Percentiles rank a stretch among this genome's conserved stretches.
phyloP scores from a whole-genome alignment of 2,329 filamentous ascomycete genomes.

The Monilinia fructigena region DNA sequence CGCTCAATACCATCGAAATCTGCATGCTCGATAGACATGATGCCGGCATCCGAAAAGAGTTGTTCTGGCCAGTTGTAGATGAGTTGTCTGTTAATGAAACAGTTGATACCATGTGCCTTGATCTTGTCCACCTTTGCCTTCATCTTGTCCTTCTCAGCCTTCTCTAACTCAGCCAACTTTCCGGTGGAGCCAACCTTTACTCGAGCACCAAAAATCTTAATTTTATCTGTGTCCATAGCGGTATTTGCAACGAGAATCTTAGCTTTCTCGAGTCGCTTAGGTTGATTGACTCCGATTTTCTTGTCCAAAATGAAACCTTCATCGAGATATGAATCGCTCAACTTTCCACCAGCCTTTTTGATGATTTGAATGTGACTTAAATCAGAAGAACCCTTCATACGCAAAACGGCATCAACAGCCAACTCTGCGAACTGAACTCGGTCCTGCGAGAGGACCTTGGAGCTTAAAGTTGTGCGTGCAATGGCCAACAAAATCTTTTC shows the following conservation, averaged over 20 bases:
- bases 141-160: constrained; percentile 99
- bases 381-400: constrained; percentile 86
- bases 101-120: constrained; percentile 98
- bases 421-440: constrained; percentile 86
- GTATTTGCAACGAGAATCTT: constrained; percentile 99
- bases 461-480: constrained; percentile 91
- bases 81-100: constrained; percentile 98
- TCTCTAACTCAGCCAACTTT: constrained; percentile 97
- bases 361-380: constrained; percentile 98
- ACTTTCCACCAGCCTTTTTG: constrained; percentile 97
- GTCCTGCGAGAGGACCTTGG: constrained; percentile 94
- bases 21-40: constrained; percentile 97
- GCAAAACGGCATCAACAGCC: constrained; percentile 85
- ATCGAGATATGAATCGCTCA: constrained; percentile 95
- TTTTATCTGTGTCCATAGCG: constrained; percentile 99
- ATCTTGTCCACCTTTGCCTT: constrained; percentile 98
- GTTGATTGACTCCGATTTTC: constrained; percentile 98
- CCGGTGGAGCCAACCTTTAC: constrained; percentile 96
- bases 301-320: constrained; percentile 99
- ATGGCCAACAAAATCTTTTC: constrained; percentile 89
- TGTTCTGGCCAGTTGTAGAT: constrained; percentile 99
- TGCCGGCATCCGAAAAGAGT: constrained; percentile 94
- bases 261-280: constrained; percentile 93
- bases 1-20: constrained; percentile 98
- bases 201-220: constrained; percentile 97